Base-by-base conservation (phyloP, 2,329 filamentous ascomycete genomes). In the Xylaria sp. region DNA sequence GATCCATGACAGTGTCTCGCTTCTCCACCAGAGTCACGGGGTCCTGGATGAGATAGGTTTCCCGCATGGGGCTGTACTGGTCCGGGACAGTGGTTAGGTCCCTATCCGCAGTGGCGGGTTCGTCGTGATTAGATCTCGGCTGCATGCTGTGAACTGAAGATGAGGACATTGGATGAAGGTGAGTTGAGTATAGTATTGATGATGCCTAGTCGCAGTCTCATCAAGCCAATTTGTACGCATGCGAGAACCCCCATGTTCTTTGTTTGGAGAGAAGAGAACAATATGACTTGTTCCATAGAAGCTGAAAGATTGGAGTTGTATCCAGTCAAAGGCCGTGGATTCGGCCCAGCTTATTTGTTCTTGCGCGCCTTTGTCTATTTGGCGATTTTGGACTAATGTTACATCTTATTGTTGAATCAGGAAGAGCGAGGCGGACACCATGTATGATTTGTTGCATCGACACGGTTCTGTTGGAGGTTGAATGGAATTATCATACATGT, bases 361-460 rank as follows among this genome's bases (percentile, higher is more conserved):
- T 35, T 19, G 8, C 8, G 6, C 39, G 42, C 30, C 59, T 61
- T 61, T 61, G 59, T 61, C 13, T 44, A 4, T 13, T 4, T 19
- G 51, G 9, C 16, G 23, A 30, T 30, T 13, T 42, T 53, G 16
- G 16, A n/a, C 37, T 53, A 35, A 4, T 8, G 13, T 30, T 51
- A 9, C 23, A 30, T 30, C 23, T 30, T 30, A 30, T 30, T 30
- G 23, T 30, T 30, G 23, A 30, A 30, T 30, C 23, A 30, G 23
- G 23, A 30, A 30, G 23, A 30, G 23, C 23, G 23, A 30, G 23
- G 23, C 23, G 23, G 23, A 30, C 4, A 30, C 23, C 23, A 30
- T 30, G 23, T 30, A 30, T 30, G 23, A 30, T 30, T 30, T 30
- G 23, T 30, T 4, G 23, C 2, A 51, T 23, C 48, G 48, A 16